Evolutionary conservation across 2,329 filamentous ascomycete genomes (phyloP), one percentile per base, ranked within the genome.

Genomic region (Sporothrix protearum): DNA sequence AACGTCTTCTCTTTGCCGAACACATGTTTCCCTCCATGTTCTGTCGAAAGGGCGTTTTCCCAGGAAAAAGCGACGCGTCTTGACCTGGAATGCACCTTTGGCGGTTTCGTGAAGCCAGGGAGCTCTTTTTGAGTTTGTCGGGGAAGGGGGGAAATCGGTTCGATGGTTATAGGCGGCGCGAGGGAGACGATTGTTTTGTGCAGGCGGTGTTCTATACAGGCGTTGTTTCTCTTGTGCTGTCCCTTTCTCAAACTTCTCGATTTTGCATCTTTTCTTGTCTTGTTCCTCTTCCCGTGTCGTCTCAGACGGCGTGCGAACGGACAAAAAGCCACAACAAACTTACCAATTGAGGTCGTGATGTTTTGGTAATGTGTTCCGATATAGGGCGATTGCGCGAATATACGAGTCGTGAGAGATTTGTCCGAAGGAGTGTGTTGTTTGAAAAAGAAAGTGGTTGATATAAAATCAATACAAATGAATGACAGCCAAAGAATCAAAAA

Each of bases 381-480:
- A 53, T 39, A 51, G 12, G 42, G 45, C 45, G 28, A 19, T 36
- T 49, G 64, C 45, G 49, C 59, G 22, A 64, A 68, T 45, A 68
- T 68, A 55, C 33, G 42, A 36, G 59, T 39, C 9, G 45, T 64
- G 19, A 14, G 9, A 16, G 30, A 28, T 22, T 25, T 67, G 64
- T 67, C 64, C 68, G 68, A 70, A 61, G 36, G 53, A 63, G 53
- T 22, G 19, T 45, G 8, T 36, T 14, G 47, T 30, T 67, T 57
- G n/a, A 49, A 69, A 53, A 42, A 71, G 47, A 70, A 61, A 63
- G 47, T 70, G 57, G 25, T 22, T 67, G 64, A 39, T 67, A 33
- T 22, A 22, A 53, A 68, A 57, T 53, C 49, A 49, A 49, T 42
- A 55, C 19, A 55, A 71, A 71, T 42, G 70, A 71, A 42, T 70